Conservation (phyloP, 2,329 filamentous ascomycete species). For the Trichoderma guizhouense region DNA sequence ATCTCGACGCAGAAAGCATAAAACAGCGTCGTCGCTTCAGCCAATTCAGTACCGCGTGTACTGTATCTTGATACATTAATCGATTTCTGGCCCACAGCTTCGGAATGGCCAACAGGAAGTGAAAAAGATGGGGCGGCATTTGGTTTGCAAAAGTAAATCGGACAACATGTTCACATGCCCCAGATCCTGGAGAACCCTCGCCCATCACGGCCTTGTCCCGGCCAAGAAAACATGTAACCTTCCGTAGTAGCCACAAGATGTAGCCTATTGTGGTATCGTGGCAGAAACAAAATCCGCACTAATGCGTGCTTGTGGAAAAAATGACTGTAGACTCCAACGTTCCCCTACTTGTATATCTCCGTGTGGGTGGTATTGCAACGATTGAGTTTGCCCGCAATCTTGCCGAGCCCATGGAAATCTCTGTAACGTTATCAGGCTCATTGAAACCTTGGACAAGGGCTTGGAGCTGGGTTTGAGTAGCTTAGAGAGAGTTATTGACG, state of each 20-base stretch:
- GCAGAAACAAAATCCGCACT: not conserved
- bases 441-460: not conserved
- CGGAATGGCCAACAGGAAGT: not conserved
- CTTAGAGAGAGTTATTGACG: not conserved
- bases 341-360: not conserved
- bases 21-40: not conserved
- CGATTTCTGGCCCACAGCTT: not conserved
- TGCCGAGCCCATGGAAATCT: not conserved
- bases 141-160: not conserved
- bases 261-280: not conserved
- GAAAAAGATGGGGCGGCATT: too few relatives aligned
- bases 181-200: not conserved
- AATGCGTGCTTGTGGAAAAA: not conserved
- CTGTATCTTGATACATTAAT: not conserved
- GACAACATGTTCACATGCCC: not conserved
- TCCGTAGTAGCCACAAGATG: not conserved
- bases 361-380: not conserved
- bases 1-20: not conserved
- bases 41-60: not conserved
- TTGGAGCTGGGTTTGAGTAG: not conserved
- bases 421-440: not conserved
- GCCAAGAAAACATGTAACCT: not conserved
- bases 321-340: not conserved
- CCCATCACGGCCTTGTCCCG: not conserved
- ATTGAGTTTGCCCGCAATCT: conserved; percentile 11